Conservation (phyloP, 2,329 filamentous ascomycete species). For the Ophidiomyces ophidiicola region DNA sequence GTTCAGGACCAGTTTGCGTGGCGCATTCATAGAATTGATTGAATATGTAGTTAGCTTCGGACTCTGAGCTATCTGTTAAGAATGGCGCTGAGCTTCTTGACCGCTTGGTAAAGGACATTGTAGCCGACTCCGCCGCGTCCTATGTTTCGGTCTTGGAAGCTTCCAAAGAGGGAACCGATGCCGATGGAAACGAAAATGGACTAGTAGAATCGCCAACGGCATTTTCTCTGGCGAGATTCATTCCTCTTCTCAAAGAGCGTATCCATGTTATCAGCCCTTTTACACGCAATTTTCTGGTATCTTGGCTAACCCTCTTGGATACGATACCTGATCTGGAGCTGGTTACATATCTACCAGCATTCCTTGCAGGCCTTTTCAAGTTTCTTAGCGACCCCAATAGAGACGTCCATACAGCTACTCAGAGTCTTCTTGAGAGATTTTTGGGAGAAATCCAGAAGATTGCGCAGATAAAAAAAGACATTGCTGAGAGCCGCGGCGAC, state of each 20-base stretch:
- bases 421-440: slow-evolving; percentile 78
- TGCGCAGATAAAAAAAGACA: slow-evolving; percentile 78
- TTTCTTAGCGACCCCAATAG: slow-evolving; percentile 84
- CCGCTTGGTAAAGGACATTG: slow-evolving; percentile 88
- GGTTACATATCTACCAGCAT: slow-evolving; percentile 82
- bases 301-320: slow-evolving; percentile 88
- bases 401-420: slow-evolving; percentile 90
- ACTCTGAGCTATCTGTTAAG: slow-evolving; percentile 93
- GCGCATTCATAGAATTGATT: slow-evolving; percentile 14
- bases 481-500: slow-evolving; percentile 69
- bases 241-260: slow-evolving; percentile 83
- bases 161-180: slow-evolving; percentile 36
- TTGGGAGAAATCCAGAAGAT: slow-evolving; percentile 90
- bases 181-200: slow-evolving; percentile 26
- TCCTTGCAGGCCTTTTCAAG: slow-evolving; percentile 75
- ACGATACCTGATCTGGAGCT: slow-evolving; percentile 95
- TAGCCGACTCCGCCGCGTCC: slow-evolving; percentile 84
- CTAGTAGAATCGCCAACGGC: slow-evolving; percentile 58
- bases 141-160: slow-evolving; percentile 81
- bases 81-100: slow-evolving; percentile 94
- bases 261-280: slow-evolving; percentile 93
- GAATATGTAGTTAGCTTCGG: slow-evolving; percentile 63
- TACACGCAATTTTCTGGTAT: slow-evolving; percentile 85
- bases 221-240: slow-evolving; percentile 82
- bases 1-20: slow-evolving; percentile 14